A percentile compares a stretch with the other conserved stretches of the same genome.
Conservation (phyloP, 441 rosid genomes). For the Gossypium davidsonii region DNA sequence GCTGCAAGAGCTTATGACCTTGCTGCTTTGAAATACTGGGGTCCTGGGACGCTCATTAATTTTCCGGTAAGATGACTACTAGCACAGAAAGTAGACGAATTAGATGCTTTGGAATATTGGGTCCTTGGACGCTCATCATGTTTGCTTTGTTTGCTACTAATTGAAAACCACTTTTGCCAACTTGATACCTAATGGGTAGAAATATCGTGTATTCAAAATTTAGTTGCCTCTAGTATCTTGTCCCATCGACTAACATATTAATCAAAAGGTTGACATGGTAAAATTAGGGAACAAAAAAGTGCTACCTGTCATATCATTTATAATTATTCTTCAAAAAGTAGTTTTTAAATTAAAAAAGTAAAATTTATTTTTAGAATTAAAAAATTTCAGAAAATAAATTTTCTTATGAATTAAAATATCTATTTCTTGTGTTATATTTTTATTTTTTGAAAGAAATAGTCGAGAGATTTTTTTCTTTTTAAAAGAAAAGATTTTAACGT, state of each 20-base stretch:
- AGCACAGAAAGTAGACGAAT: neutral
- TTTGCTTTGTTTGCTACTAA: neutral
- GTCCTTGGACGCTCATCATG: neutral
- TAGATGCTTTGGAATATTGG: neutral
- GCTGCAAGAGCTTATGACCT: constrained; percentile 83
- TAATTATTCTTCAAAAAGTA: neutral
- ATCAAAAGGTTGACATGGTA: neutral
- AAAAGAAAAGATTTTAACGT: neutral
- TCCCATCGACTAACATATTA: neutral
- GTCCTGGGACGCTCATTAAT: constrained; percentile 71
- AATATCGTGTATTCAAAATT: neutral
- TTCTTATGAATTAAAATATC: neutral
- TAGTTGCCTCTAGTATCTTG: neutral
- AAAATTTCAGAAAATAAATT: neutral
- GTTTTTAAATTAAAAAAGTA: neutral
- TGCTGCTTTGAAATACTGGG: constrained; percentile 76
- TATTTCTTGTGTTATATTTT: neutral
- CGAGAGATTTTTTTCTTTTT: neutral
- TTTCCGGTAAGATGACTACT: constrained; percentile 45
- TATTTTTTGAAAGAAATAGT: neutral
- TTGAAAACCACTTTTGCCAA: neutral
- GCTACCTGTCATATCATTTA: neutral
- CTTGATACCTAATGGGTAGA: neutral
- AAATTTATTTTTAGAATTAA: neutral
- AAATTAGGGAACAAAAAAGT: neutral